Conservation (phyloP, 768 basidiomycete species). For the button mushroom (Agaricus bisporus) region DNA sequence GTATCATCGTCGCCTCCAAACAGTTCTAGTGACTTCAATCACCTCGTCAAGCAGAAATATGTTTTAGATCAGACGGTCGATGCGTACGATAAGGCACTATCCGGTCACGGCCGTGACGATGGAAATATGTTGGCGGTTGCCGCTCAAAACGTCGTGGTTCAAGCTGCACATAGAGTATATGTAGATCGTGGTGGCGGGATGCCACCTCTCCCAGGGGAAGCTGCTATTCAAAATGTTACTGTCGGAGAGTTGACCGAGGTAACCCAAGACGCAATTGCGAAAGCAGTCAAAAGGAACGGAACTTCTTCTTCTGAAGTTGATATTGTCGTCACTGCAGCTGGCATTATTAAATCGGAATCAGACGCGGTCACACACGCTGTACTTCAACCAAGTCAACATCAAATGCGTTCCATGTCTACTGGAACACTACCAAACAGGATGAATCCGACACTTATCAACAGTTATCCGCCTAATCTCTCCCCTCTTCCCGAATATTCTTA, state of each 20-base stretch:
- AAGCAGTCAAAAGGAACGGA: slow-evolving; percentile 74
- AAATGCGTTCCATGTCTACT: slow-evolving; percentile 15
- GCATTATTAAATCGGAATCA: slow-evolving; percentile 35
- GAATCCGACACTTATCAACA: slow-evolving; percentile 15
- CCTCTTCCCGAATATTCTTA: slow-evolving; percentile 38
- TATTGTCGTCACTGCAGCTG: slow-evolving; percentile 67
- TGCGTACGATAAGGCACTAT: slow-evolving; percentile 68
- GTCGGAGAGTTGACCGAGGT: slow-evolving; percentile 46
- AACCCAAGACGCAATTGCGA: slow-evolving; percentile 66
- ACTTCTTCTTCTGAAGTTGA: slow-evolving; percentile 73
- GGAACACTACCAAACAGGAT: slow-evolving; percentile 17
- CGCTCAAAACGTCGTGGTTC: slow-evolving; percentile 75
- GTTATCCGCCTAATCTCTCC: slow-evolving; percentile 28
- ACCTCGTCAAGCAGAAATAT: slow-evolving; percentile 76
- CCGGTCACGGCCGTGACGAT: slow-evolving; percentile 45
- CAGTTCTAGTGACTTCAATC: slow-evolving; percentile 36
- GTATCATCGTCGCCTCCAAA: slow-evolving; percentile 45
- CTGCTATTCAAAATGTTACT: slow-evolving; percentile 43
- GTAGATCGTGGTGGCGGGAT: slow-evolving; percentile 38
- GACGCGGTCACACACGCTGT: slow-evolving; percentile 11
- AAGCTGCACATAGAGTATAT: slow-evolving; percentile 67
- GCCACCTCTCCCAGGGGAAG: slow-evolving; percentile 28
- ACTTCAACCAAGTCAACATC: slow-evolving; percentile 12
- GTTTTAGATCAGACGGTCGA: slow-evolving; percentile 66
- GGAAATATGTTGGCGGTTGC: slow-evolving; percentile 63